Conservation (phyloP, 352 stramenopile genomes). For the Vaucheria bursata region DNA sequence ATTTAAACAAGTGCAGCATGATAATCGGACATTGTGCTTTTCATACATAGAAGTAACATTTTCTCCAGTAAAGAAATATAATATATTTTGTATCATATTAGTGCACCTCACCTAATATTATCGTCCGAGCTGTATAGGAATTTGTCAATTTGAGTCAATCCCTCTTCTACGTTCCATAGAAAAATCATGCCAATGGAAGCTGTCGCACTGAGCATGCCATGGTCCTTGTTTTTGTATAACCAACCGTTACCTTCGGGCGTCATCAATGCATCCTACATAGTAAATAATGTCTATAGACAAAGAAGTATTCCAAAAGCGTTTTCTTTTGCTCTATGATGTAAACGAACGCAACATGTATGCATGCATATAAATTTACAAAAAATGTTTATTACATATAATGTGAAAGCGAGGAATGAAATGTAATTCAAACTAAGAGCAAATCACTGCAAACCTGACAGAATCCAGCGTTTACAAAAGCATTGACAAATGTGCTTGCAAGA, state of each 20-base stretch:
- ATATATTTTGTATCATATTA: too few relatives aligned
- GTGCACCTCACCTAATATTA: slow-evolving; percentile 68
- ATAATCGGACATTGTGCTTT: too few relatives aligned
- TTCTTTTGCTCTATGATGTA: neutral
- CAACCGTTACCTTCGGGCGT: slow-evolving; percentile 72
- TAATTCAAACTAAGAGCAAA: neutral
- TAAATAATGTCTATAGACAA: neutral
- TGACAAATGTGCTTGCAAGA: slow-evolving; percentile 97
- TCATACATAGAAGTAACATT: too few relatives aligned
- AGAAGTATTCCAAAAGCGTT: too few relatives aligned
- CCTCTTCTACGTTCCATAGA: slow-evolving; percentile 99
- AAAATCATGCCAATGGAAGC: slow-evolving; percentile 94
- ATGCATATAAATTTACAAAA: neutral
- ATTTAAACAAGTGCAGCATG: too few relatives aligned
- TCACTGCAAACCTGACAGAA: slow-evolving; percentile 71
- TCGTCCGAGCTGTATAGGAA: slow-evolving; percentile 97
- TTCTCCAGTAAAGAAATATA: too few relatives aligned
- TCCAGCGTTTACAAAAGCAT: slow-evolving; percentile 97
- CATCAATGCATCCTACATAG: slow-evolving; percentile 19
- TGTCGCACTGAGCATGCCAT: slow-evolving; percentile 95
- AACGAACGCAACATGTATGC: neutral
- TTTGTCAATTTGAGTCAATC: slow-evolving; percentile 97
- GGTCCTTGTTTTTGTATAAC: slow-evolving; percentile 99
- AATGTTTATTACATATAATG: neutral
- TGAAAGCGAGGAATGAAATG: too few relatives aligned